Conservation (phyloP, 176 grass and related monocot species). For the Eremochloa ophiuroides region DNA sequence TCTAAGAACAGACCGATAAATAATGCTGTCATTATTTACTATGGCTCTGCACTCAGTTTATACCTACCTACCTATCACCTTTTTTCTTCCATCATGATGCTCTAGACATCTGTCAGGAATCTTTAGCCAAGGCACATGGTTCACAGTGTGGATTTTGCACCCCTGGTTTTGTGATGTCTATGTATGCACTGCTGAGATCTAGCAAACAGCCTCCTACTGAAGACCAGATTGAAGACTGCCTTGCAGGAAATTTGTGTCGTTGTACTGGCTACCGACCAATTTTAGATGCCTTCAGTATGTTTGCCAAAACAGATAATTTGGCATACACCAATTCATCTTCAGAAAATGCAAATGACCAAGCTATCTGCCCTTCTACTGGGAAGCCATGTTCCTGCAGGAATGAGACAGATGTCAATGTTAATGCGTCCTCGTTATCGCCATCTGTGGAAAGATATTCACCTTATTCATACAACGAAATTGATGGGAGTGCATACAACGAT, state of each 20-base stretch:
- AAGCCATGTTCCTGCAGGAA: constrained; percentile 81
- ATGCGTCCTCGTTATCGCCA: constrained; percentile 19
- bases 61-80: too few relatives aligned
- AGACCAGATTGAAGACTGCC: constrained; percentile 90
- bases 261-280: constrained; percentile 98
- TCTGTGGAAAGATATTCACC: constrained; percentile 50
- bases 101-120: constrained; percentile 72
- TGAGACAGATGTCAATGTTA: constrained; percentile 15
- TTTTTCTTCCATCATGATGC: constrained; percentile 6
- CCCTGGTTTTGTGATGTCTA: constrained; percentile 97
- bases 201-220: constrained; percentile 61
- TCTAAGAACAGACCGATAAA: background rate
- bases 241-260: constrained; percentile 94
- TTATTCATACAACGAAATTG: constrained; percentile 69
- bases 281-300: constrained; percentile 90
- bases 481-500: constrained; percentile 69
- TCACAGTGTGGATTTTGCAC: constrained; percentile 99
- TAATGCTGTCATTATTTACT: constrained; percentile 14
- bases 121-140: constrained; percentile 78
- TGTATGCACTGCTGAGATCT: constrained; percentile 95
- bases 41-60: too few relatives aligned
- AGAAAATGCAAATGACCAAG: constrained; percentile 37
- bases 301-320: constrained; percentile 84
- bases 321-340: constrained; percentile 60
- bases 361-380: constrained; percentile 86